A percentile compares a stretch with the other conserved stretches of the same genome.
phyloP scores from a whole-genome alignment of 1,139 yeast species.

The Yamadazyma membranifaciens region DNA sequence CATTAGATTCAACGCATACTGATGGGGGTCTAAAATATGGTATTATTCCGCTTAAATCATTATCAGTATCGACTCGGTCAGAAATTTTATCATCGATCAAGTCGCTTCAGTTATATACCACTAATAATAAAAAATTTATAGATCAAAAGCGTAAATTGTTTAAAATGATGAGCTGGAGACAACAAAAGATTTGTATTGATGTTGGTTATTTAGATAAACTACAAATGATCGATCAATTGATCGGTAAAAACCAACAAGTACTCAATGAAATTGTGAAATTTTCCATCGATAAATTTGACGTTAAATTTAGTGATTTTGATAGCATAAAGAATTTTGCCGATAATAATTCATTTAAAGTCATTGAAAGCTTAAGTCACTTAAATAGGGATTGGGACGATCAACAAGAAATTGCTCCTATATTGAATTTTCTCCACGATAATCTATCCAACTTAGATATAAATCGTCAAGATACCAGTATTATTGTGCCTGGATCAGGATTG shows the following conservation, averaged over 20 bases:
- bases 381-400: conserved; percentile 65
- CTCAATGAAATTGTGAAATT: conserved; percentile 42
- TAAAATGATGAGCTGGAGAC: conserved; percentile 52
- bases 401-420: conserved; percentile 46
- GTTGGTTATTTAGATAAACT: conserved; percentile 59
- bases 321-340: conserved; percentile 13
- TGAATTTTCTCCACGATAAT: conserved; percentile 43
- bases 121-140: conserved; percentile 40
- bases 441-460: conserved; percentile 28
- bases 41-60: not conserved
- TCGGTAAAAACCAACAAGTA: conserved; percentile 45
- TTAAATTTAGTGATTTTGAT: conserved; percentile 41
- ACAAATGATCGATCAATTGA: conserved; percentile 40
- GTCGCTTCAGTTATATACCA: conserved; percentile 48
- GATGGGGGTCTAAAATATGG: not conserved
- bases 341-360: conserved; percentile 48
- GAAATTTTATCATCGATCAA: conserved; percentile 51
- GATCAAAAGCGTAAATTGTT: conserved; percentile 46
- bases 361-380: conserved; percentile 71
- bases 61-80: conserved; percentile 5
- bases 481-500: conserved; percentile 80
- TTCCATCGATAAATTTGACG: conserved; percentile 38
- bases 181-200: conserved; percentile 51
- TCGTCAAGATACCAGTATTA: conserved; percentile 39
- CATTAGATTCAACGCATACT: too few species aligned